A percentile compares a stretch with the other conserved stretches of the same genome.
phyloP scores from a whole-genome alignment of 495 filamentous ascomycete genomes.

The Penicillium alfredii region DNA sequence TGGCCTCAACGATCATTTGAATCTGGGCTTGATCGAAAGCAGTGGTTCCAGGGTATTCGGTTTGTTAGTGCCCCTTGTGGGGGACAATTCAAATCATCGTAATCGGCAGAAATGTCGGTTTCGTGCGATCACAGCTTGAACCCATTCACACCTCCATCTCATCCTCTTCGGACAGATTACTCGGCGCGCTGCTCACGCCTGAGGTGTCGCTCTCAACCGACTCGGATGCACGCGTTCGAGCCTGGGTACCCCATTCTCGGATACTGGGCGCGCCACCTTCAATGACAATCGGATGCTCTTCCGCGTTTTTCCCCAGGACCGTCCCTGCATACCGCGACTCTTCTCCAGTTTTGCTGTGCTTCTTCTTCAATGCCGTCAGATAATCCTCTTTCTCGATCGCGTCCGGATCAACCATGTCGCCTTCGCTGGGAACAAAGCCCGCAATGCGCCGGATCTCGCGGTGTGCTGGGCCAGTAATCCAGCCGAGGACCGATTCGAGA shows the following conservation, averaged over 20 bases:
- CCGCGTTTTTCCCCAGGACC: slow-evolving; percentile 61
- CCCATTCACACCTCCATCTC: slow-evolving; percentile 35
- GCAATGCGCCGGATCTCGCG: slow-evolving; percentile 67
- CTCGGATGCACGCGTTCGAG: slow-evolving; percentile 28
- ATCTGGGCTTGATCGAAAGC: no score
- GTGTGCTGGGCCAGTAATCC: slow-evolving; percentile 63
- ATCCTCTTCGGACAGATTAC: slow-evolving; percentile 36
- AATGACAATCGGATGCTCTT: slow-evolving; percentile 60
- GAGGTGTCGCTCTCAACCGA: slow-evolving; percentile 33
- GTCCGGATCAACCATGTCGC: slow-evolving; percentile 41
- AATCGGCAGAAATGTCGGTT: no score
- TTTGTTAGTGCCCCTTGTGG: not conserved
- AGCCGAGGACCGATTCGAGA: slow-evolving; percentile 64
- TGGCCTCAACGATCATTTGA: no score
- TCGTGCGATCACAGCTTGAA: not conserved
- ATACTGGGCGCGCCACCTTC: slow-evolving; percentile 69
- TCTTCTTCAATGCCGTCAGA: slow-evolving; percentile 71
- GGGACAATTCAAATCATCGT: not conserved
- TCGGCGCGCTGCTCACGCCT: slow-evolving; percentile 40
- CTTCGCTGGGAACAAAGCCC: slow-evolving; percentile 44
- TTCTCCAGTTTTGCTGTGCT: slow-evolving; percentile 76
- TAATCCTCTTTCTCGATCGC: slow-evolving; percentile 62
- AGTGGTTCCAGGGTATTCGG: no score
- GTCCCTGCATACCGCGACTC: slow-evolving; percentile 77
- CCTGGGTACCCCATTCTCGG: slow-evolving; percentile 53